Evolutionary conservation across 352 stramenopile species (phyloP).

Genomic region (Pythium aristosporum): DNA sequence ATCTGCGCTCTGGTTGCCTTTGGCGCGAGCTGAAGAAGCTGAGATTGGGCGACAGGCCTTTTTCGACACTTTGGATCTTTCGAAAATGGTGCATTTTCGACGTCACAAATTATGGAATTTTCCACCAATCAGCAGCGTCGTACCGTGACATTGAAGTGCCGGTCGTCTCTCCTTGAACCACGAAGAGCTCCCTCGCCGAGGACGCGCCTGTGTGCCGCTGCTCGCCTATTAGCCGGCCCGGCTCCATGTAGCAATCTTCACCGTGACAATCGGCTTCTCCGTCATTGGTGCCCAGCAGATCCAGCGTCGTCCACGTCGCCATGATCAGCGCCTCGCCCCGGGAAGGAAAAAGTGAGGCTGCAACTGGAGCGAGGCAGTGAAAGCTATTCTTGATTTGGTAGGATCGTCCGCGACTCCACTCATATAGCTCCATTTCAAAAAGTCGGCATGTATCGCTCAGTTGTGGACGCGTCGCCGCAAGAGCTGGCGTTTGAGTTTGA

Average conservation of each 20-base stretch:
- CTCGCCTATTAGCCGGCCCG: neutral
- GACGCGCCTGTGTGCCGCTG: neutral
- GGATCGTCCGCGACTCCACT: neutral
- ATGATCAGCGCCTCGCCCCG: neutral
- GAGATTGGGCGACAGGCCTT: neutral
- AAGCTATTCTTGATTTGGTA: conserved; percentile 20
- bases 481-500: conserved; percentile 59
- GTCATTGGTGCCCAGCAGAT: conserved; percentile 13
- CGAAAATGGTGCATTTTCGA: conserved; percentile 6
- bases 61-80: conserved; percentile 14
- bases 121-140: conserved; percentile 2
- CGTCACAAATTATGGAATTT: neutral
- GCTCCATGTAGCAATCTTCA: neutral
- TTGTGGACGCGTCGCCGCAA: conserved; percentile 27
- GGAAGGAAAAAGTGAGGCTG: neutral
- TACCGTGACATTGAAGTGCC: conserved; percentile 21
- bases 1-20: conserved; percentile 12
- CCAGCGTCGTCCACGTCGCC: conserved; percentile 12
- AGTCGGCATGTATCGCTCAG: conserved; percentile 49
- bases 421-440: neutral
- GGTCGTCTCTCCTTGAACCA: conserved; percentile 9
- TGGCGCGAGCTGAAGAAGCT: conserved; percentile 11
- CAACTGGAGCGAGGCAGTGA: neutral
- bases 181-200: conserved; percentile 8
- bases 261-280: neutral